Evolutionary conservation across 176 grass and related monocot species (phyloP).

Genomic region (Leersia perrieri): DNA sequence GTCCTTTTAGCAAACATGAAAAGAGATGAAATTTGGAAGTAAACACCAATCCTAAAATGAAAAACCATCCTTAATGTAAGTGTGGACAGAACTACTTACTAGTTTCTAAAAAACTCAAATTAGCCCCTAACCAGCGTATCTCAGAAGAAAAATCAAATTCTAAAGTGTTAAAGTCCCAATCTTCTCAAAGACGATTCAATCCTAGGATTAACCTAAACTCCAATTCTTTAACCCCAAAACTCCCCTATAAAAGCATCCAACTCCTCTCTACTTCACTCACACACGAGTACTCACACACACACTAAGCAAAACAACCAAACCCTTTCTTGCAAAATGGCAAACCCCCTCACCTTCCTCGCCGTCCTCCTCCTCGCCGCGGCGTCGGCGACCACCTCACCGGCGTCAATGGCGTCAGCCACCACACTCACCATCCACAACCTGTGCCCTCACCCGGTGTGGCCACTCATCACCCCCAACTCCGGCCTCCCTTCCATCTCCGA

Average conservation of each 20-base stretch:
- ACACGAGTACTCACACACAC: background rate
- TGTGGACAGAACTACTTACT: background rate
- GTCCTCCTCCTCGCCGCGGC: background rate
- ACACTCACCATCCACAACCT: slow-evolving; percentile 53
- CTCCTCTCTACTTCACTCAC: background rate
- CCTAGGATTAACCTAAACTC: background rate
- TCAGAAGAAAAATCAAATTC: background rate
- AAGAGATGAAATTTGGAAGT: background rate
- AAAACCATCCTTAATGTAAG: background rate
- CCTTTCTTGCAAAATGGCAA: no score
- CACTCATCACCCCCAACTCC: slow-evolving; percentile 40
- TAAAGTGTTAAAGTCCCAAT: background rate
- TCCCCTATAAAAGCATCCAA: background rate
- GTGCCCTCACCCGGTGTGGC: slow-evolving; percentile 49
- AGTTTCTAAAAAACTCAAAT: background rate
- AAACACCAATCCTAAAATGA: background rate
- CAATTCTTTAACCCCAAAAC: background rate
- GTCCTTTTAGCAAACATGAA: background rate
- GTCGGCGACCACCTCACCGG: slow-evolving; percentile 10
- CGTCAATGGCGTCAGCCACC: background rate
- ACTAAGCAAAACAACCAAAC: background rate
- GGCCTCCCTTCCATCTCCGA: slow-evolving; percentile 53
- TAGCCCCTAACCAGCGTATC: background rate
- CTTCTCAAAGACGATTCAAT: background rate
- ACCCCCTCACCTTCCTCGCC: background rate